phyloP scores from a whole-genome alignment of 257 asterid genomes.

The Ilex aquifolium region DNA sequence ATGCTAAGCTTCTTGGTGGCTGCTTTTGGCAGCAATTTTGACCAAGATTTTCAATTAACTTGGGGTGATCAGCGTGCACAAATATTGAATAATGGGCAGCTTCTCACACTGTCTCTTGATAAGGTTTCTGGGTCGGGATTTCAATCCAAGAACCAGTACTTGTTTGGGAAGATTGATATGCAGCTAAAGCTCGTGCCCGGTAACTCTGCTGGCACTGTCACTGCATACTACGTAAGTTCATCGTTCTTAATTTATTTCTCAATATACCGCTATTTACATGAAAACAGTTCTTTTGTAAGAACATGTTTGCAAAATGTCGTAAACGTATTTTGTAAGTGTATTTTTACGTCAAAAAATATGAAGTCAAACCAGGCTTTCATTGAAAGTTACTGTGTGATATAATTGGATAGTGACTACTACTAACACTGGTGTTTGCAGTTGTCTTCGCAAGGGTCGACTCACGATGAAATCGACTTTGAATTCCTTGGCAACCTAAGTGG shows the following conservation, averaged over 20 bases:
- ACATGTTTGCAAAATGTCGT: no score
- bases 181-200: constrained; percentile 15
- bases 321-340: no score
- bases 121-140: neutral
- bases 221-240: constrained; percentile 21
- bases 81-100: neutral
- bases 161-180: constrained; percentile 8
- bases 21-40: neutral
- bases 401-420: no score
- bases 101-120: neutral
- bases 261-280: no score
- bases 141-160: constrained; percentile 1
- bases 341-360: no score
- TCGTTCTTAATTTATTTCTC: neutral
- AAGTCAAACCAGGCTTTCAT: no score
- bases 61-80: neutral
- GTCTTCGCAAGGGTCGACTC: constrained; percentile 27
- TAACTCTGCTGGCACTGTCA: constrained; percentile 16
- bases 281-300: no score
- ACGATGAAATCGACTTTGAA: constrained; percentile 37
- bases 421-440: constrained; percentile 11
- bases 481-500: constrained; percentile 32
- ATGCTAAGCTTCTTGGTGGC: no score
- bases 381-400: no score
- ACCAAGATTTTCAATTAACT: neutral